Conservation (phyloP, 345 rosid species). For the Conringia planisiliqua region DNA sequence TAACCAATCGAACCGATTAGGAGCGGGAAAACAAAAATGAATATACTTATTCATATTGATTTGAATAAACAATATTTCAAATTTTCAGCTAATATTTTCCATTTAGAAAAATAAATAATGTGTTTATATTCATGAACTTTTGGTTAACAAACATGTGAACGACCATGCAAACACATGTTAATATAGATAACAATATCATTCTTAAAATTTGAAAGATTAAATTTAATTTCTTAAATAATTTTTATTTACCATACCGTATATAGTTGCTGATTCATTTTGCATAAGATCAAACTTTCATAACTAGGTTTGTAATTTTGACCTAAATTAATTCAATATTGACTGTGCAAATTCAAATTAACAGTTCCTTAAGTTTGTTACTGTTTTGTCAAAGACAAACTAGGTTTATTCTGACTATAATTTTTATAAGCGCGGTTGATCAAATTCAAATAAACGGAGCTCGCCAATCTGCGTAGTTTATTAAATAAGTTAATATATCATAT, state of each 20-base stretch:
- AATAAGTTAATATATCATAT: neutral
- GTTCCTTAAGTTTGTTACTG: too few relatives aligned
- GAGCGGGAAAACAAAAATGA: neutral
- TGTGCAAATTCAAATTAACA: too few relatives aligned
- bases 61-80: neutral
- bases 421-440: neutral
- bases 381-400: too few relatives aligned
- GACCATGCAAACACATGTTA: neutral
- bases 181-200: neutral
- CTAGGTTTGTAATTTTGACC: too few relatives aligned
- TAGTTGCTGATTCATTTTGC: too few relatives aligned
- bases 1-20: neutral
- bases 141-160: neutral
- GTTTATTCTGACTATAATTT: too few relatives aligned
- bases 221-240: neutral
- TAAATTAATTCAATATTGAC: too few relatives aligned
- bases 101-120: neutral
- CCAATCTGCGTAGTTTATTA: neutral
- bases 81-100: neutral
- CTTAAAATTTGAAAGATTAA: neutral
- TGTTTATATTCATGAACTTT: neutral
- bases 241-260: neutral
- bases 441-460: neutral
- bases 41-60: neutral
- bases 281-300: too few relatives aligned